phyloP scores from a whole-genome alignment of 345 rosid species.

The Salix udensis region DNA sequence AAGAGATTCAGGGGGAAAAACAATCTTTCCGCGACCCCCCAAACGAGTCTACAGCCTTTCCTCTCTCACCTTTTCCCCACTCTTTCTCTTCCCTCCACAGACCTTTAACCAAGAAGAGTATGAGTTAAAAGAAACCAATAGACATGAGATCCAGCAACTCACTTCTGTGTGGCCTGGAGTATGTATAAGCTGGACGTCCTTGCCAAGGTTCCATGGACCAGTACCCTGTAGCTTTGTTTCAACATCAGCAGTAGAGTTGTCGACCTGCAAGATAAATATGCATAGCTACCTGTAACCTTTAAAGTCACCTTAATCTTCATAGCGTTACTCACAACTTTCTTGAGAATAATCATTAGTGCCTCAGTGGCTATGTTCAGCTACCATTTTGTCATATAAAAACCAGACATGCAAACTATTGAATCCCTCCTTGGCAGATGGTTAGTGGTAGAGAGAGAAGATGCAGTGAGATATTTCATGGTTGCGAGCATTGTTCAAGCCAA shows the following conservation, averaged over 20 bases:
- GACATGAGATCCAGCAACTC: conserved; percentile 13
- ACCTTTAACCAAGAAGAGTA: neutral
- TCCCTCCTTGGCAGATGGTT: neutral
- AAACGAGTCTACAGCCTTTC: neutral
- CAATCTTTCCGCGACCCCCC: neutral
- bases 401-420: neutral
- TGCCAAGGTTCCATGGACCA: conserved; percentile 57
- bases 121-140: neutral
- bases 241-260: conserved; percentile 42
- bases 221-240: conserved; percentile 58
- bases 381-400: neutral
- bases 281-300: neutral
- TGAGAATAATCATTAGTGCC: neutral
- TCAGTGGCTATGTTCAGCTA: neutral
- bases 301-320: neutral
- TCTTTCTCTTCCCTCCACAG: neutral
- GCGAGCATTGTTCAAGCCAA: neutral
- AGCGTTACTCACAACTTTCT: neutral
- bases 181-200: conserved; percentile 49
- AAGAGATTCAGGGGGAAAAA: neutral
- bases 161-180: conserved; percentile 58
- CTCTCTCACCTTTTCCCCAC: neutral
- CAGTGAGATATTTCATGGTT: neutral
- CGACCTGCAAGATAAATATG: conserved; percentile 30
- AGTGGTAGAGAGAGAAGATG: neutral